These are phyloP conservation scores for Pseudoneurospora amorphoporcata DNA, from an alignment of 495 filamentous ascomycete genomes.

Conservation along the genomic window DNA sequence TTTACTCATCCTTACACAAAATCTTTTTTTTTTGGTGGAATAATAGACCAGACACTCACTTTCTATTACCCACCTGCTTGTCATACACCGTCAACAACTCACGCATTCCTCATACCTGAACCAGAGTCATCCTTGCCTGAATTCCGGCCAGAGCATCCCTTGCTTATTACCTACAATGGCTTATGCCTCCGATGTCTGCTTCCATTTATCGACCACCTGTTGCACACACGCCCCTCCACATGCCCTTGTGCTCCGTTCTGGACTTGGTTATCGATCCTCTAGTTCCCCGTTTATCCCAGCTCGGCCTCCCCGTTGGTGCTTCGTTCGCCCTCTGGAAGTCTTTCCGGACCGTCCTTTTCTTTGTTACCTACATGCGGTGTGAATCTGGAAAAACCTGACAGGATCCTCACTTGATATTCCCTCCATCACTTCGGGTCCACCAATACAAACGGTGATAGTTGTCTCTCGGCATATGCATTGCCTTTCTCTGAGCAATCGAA, in stretches of 20 bases:
- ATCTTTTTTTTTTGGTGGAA: neutral
- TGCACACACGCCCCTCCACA: conserved; percentile 18
- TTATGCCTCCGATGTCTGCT: conserved; percentile 12
- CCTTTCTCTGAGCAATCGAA: conserved; percentile 39
- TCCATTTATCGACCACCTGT: conserved; percentile 5
- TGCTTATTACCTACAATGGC: conserved; percentile 6
- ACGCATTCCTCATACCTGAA: conserved; percentile 17
- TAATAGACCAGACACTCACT: neutral
- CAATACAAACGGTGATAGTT: conserved; percentile 25
- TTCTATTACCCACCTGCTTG: conserved; percentile 12
- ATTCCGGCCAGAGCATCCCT: conserved; percentile 11
- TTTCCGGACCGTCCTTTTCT: conserved; percentile 9
- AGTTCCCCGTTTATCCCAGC: conserved; percentile 10
- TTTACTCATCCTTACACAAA: neutral
- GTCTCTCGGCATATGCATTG: conserved; percentile 29
- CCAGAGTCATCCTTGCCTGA: conserved; percentile 7
- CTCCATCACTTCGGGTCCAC: conserved; percentile 14
- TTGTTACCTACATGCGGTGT: conserved; percentile 19
- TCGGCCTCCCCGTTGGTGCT: conserved; percentile 4
- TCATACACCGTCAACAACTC: conserved; percentile 13
- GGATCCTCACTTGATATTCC: conserved; percentile 12
- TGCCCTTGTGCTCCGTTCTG: conserved; percentile 2
- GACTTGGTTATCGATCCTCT: conserved; percentile 22
- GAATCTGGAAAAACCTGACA: conserved; percentile 6
- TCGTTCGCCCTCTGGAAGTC: conserved; percentile 13